A percentile compares a stretch with the other conserved stretches of the same genome.
These are phyloP conservation scores for Fusarium sarcochroum DNA, from an alignment of 2,329 filamentous ascomycete genomes.

Conservation along the genomic window DNA sequence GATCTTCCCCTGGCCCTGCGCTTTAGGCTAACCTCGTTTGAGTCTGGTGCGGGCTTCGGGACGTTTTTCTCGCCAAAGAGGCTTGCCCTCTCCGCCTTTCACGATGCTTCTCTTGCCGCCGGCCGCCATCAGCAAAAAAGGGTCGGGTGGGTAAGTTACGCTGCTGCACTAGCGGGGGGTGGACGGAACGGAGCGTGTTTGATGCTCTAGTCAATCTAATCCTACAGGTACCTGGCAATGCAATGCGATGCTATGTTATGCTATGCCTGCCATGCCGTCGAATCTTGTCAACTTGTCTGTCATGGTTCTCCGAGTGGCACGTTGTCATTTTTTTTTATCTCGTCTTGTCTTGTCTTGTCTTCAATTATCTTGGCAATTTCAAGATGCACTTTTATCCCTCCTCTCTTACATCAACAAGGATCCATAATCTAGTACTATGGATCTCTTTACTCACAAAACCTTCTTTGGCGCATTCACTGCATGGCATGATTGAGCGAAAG, in stretches of 20 bases:
- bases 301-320: not conserved
- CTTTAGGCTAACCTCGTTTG: slow-evolving; percentile 25
- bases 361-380: slow-evolving; percentile 1
- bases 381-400: too few species aligned
- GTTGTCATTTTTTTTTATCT: too few species aligned
- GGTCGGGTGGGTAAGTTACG: slow-evolving; percentile 40
- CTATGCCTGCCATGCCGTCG: too few species aligned
- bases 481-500: slow-evolving; percentile 22
- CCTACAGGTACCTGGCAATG: not conserved
- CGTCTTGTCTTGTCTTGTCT: not conserved
- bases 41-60: slow-evolving; percentile 37
- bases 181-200: slow-evolving; percentile 35
- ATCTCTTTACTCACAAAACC: not conserved
- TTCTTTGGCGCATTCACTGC: slow-evolving; percentile 2
- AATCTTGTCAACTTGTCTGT: not conserved
- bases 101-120: slow-evolving; percentile 57
- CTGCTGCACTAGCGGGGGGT: slow-evolving; percentile 33
- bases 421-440: too few species aligned
- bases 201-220: not conserved
- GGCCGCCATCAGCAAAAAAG: slow-evolving; percentile 43
- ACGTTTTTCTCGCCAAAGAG: slow-evolving; percentile 44
- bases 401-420: too few species aligned
- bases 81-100: slow-evolving; percentile 54
- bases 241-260: not conserved
- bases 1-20: slow-evolving; percentile 21